Evolutionary conservation across 2,329 filamentous ascomycete genomes (phyloP).

Genomic region (Alternaria sp.): DNA sequence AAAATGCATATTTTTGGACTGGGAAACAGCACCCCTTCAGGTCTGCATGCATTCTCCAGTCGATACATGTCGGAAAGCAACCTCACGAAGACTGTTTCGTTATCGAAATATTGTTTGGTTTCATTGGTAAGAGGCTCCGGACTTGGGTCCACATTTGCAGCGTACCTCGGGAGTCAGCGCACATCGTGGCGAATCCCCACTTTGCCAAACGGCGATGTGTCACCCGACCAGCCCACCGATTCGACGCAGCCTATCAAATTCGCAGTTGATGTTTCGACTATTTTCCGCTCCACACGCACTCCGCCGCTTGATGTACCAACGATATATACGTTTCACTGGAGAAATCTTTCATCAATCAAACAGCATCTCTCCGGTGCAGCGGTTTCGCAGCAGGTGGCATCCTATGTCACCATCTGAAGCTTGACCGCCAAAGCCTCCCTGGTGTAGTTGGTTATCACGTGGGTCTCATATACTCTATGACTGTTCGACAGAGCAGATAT

Average conservation of each 20-base stretch:
- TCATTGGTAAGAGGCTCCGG: not conserved
- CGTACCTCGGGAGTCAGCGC: not conserved
- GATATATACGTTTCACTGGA: rapidly evolving
- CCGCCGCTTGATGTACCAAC: rapidly evolving
- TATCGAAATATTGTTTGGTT: not conserved
- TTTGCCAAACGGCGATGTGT: not conserved
- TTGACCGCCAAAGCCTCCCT: constrained; percentile 1
- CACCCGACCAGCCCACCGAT: not conserved
- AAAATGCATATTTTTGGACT: not conserved
- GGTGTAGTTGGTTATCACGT: constrained; percentile 19
- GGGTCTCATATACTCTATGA: constrained; percentile 13
- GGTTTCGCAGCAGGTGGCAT: not conserved
- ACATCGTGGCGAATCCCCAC: no score
- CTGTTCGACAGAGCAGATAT: constrained; percentile 6
- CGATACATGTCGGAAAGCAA: not conserved
- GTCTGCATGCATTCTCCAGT: not conserved
- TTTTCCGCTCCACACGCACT: not conserved
- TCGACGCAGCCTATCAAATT: not conserved
- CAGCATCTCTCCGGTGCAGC: not conserved
- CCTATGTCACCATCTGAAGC: not conserved
- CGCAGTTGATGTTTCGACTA: not conserved
- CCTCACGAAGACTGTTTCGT: not conserved
- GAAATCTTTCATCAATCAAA: not conserved
- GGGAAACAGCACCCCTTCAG: rapidly evolving
- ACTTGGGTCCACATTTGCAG: not conserved